A percentile compares a stretch with the other conserved stretches of the same genome.
Evolutionary conservation across 2,329 filamentous ascomycete genomes (phyloP).

Genomic region (Penicillium sp.): DNA sequence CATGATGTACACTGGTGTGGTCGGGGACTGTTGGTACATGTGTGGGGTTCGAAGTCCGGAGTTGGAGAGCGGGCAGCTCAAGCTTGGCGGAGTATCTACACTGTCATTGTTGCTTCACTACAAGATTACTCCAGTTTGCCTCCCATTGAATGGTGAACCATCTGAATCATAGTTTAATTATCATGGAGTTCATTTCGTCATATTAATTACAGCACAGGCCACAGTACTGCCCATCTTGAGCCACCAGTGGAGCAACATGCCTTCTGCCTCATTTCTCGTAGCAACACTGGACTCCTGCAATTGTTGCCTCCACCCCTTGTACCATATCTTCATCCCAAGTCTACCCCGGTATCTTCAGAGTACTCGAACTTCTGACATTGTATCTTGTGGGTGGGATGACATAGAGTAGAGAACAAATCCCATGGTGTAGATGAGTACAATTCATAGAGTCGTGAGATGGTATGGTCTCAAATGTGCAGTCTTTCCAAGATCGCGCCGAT

Average conservation of each 20-base stretch:
- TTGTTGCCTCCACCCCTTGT: not conserved
- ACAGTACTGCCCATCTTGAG: not conserved
- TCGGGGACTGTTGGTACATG: not conserved
- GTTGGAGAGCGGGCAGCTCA: constrained; percentile 10
- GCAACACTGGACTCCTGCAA: not conserved
- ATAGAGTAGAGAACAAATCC: not conserved
- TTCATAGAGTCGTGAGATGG: not conserved
- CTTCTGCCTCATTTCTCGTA: not conserved
- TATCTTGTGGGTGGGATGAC: not conserved
- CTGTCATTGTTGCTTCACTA: too few relatives aligned
- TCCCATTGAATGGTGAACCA: not conserved
- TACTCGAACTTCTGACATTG: not conserved
- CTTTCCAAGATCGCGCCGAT: not conserved
- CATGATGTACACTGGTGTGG: constrained; percentile 16
- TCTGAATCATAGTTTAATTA: not conserved
- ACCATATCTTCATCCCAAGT: not conserved
- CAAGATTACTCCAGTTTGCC: not conserved
- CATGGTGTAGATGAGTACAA: not conserved
- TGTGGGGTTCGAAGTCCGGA: constrained; percentile 10
- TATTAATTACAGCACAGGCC: not conserved
- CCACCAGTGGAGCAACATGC: not conserved
- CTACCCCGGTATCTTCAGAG: not conserved
- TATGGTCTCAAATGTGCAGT: not conserved
- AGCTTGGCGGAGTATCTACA: not conserved
- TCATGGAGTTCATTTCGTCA: not conserved